Evolutionary conservation across 83 land plant genomes (phyloP).

Genomic region (Larix sibirica): DNA sequence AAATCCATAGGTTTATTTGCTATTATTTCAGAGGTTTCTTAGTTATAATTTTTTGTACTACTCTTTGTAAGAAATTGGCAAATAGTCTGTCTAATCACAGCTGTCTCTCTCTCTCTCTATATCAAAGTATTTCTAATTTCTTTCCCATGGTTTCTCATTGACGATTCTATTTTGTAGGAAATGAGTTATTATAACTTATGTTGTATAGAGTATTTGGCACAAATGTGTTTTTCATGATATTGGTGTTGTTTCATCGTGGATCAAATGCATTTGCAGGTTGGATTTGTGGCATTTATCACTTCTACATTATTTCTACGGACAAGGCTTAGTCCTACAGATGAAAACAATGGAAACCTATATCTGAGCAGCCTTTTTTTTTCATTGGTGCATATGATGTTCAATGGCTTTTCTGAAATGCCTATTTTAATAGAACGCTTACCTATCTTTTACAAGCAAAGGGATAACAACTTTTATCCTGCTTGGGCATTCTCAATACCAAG

Average conservation of each 20-base stretch:
- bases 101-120: too few relatives aligned
- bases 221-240: too few relatives aligned
- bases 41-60: too few relatives aligned
- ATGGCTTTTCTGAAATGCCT: slow-evolving; percentile 46
- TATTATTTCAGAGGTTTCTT: too few relatives aligned
- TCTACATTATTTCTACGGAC: slow-evolving; percentile 31
- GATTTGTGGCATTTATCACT: slow-evolving; percentile 28
- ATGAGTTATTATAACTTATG: too few relatives aligned
- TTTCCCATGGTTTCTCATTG: too few relatives aligned
- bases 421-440: slow-evolving; percentile 37
- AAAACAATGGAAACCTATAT: not conserved
- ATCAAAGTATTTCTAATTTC: too few relatives aligned
- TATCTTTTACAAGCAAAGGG: slow-evolving; percentile 49
- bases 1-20: too few relatives aligned
- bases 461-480: slow-evolving; percentile 39
- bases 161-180: too few relatives aligned
- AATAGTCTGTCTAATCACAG: too few relatives aligned
- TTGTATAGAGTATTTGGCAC: too few relatives aligned
- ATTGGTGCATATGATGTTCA: slow-evolving; percentile 28
- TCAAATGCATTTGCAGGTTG: slow-evolving; percentile 25
- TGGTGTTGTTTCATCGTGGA: not conserved
- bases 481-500: slow-evolving; percentile 42
- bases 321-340: not conserved
- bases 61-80: too few relatives aligned
- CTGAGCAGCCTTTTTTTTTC: not conserved